Percentiles rank a stretch among this genome's conserved stretches.
Evolutionary conservation across 345 rosid species (phyloP).

Genomic region (Pugionium dolabratum): DNA sequence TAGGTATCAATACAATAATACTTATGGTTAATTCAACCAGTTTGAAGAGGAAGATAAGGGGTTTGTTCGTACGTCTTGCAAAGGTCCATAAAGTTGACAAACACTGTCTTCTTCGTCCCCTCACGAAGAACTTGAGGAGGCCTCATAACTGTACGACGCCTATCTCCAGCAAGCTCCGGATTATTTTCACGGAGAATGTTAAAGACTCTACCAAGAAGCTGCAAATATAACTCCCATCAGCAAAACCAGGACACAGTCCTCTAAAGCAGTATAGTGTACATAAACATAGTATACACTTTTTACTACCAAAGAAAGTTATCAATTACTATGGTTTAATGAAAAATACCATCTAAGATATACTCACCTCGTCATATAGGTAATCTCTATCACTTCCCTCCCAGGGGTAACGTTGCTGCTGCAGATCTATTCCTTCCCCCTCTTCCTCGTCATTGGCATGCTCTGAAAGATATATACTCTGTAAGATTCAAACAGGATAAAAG

Average conservation of each 20-base stretch:
- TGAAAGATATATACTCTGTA: slow-evolving; percentile 29
- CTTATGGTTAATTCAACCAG: neutral
- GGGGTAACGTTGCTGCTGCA: slow-evolving; percentile 59
- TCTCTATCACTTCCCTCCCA: slow-evolving; percentile 98
- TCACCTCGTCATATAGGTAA: slow-evolving; percentile 85
- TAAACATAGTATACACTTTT: neutral
- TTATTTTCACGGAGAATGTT: slow-evolving; percentile 91
- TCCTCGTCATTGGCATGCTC: slow-evolving; percentile 66
- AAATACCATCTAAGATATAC: neutral
- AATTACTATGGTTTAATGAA: neutral
- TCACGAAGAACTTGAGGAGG: slow-evolving; percentile 98
- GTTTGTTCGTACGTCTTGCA: slow-evolving; percentile 70
- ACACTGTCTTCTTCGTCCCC: slow-evolving; percentile 96
- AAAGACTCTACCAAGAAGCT: slow-evolving; percentile 91
- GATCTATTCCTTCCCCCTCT: slow-evolving; percentile 48
- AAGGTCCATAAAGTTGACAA: slow-evolving; percentile 95
- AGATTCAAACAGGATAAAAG: slow-evolving; percentile 14
- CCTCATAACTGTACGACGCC: slow-evolving; percentile 97
- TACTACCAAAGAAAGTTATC: neutral
- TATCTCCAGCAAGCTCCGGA: slow-evolving; percentile 95
- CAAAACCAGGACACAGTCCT: neutral
- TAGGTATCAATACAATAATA: slow-evolving; percentile 3
- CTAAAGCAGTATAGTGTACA: neutral
- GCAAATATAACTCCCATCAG: slow-evolving; percentile 38
- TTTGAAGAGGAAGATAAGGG: slow-evolving; percentile 11